Base-by-base conservation (phyloP, 2,329 filamentous ascomycete genomes). In the Xylariaceae sp. region DNA sequence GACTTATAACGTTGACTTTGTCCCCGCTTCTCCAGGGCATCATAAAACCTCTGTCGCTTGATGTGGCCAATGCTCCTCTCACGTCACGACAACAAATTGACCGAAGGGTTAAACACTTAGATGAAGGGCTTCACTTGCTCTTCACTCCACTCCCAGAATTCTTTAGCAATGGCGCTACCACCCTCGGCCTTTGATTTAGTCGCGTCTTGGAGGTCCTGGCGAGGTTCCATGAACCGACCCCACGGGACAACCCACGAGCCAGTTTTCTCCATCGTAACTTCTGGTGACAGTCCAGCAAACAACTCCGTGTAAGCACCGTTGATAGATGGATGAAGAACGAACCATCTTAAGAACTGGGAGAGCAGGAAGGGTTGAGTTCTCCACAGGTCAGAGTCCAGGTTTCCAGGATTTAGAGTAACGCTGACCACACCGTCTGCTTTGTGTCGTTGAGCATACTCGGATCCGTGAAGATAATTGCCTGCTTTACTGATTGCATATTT, bases 101-200 rank as follows among this genome's bases (percentile, higher is more conserved):
- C 7, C 22, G 4, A 4, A 7, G 4, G 22, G 22, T 7, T 7
- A 27, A 27, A 27, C 22, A 27, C 22, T 47, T 40, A 51, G 35
- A 51, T 33, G 35, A 31, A 52, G 10, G 50, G 42, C 22, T 43
- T 38, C 11, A 52, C 18, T 36, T 52, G 50, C 10, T 49, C 42
- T 48, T 74, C 71, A 38, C 60, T 64, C 71, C 71, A 75, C 5
- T 70, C 66, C 71, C 70, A 75, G 48, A 75, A 72, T 42, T 64
- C 56, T 36, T 59, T 46, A 3, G 65, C 67, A 45, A 64, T 60
- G 1, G 66, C 68, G 18, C 55, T 66, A 4, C 70, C 68, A 27
- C 68, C 67, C 19, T 71, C 65, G 10, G 56, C 57, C 33, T 60
- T 49, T 3, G 57, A 46, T 52, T 59, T 65, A 1, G 58, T 58